These are phyloP conservation scores for Candida saitoana DNA, from an alignment of 805 yeast species.

Conservation along the genomic window DNA sequence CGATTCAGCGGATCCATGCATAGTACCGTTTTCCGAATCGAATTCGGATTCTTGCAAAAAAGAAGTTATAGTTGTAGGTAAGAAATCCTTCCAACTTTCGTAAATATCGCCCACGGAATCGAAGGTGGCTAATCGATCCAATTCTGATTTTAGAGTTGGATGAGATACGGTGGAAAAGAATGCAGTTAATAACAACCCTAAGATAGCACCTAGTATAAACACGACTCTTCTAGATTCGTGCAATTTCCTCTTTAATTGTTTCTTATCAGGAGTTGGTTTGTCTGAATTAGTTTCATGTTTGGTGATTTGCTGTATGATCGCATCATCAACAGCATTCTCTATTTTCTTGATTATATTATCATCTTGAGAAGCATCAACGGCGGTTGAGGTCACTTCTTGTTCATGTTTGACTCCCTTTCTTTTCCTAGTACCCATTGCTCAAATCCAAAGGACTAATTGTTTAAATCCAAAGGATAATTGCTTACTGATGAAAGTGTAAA, in stretches of 20 bases:
- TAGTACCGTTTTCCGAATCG: constrained; percentile 24
- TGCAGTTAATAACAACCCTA: constrained; percentile 65
- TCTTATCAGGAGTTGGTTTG: neutral
- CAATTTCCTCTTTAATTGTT: constrained; percentile 17
- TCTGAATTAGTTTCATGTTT: neutral
- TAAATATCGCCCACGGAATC: constrained; percentile 56
- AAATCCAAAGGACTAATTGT: no score
- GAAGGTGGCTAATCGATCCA: constrained; percentile 48
- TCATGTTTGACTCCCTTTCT: neutral
- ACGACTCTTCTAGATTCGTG: constrained; percentile 54
- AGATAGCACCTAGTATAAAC: constrained; percentile 65
- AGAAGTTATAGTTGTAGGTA: constrained; percentile 64
- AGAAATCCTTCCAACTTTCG: constrained; percentile 52
- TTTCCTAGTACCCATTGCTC: constrained; percentile 1
- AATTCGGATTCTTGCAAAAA: constrained; percentile 54
- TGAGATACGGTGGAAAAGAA: constrained; percentile 46
- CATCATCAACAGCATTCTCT: neutral
- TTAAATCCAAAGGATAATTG: no score
- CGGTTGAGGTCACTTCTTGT: neutral
- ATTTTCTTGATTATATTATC: neutral
- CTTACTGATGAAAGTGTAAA: no score
- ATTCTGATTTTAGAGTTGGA: constrained; percentile 39
- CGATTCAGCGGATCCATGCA: constrained; percentile 65
- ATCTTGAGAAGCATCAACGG: neutral
- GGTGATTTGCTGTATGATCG: neutral